Evolutionary conservation across 352 stramenopile genomes (phyloP).

Genomic region (Phytopythium mirpurense): DNA sequence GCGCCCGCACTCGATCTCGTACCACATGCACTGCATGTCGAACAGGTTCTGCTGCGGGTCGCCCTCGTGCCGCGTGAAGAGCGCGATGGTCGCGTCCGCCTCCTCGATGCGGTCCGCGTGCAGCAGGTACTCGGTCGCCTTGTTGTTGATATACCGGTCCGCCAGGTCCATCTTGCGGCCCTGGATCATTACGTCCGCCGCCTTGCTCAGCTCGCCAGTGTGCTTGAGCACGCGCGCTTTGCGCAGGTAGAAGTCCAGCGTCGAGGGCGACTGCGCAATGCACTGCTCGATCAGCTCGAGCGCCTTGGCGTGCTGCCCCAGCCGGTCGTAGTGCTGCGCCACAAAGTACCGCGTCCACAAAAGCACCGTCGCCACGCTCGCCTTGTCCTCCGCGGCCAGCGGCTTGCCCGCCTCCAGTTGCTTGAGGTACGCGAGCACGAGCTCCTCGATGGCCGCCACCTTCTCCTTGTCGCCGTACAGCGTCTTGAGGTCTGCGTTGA

Average conservation of each 20-base stretch:
- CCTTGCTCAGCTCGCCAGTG: constrained; percentile 86
- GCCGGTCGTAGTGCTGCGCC: constrained; percentile 90
- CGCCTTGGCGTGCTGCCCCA: constrained; percentile 81
- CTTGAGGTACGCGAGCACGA: constrained; percentile 80
- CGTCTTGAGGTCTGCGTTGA: constrained; percentile 91
- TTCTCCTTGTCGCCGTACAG: constrained; percentile 76
- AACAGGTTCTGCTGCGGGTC: constrained; percentile 96
- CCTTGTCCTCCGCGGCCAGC: constrained; percentile 31
- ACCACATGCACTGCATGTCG: constrained; percentile 99
- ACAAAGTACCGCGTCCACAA: constrained; percentile 93
- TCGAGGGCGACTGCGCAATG: constrained; percentile 88
- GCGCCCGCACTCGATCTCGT: constrained; percentile 90
- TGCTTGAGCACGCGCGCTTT: constrained; percentile 94
- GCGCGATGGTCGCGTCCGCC: constrained; percentile 91
- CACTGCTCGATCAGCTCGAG: constrained; percentile 91
- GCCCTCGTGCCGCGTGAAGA: constrained; percentile 97
- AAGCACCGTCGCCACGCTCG: constrained; percentile 26
- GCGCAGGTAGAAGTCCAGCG: constrained; percentile 93
- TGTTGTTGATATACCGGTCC: constrained; percentile 99
- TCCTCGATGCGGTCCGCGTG: constrained; percentile 90
- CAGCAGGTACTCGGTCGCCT: constrained; percentile 96
- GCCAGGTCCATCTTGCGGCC: constrained; percentile 93
- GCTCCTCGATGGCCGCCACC: constrained; percentile 53
- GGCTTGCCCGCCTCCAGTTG: constrained; percentile 64
- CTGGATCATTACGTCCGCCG: constrained; percentile 90